Percentiles rank a stretch among this genome's conserved stretches.
phyloP scores from a whole-genome alignment of 768 basidiomycete genomes.

The Kwoniella europaea region DNA sequence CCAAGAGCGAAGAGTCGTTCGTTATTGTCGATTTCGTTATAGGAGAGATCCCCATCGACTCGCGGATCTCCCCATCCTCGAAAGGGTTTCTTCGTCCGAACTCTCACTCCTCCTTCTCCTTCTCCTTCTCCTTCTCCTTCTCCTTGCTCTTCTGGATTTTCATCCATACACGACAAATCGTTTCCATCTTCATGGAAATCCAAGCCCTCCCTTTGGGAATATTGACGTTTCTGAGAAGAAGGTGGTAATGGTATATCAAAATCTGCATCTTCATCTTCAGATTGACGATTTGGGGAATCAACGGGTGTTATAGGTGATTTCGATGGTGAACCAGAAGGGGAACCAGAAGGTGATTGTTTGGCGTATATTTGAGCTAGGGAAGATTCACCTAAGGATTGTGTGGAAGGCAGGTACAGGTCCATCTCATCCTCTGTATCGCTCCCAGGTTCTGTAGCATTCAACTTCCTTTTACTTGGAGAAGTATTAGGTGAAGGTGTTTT shows the following conservation, averaged over 20 bases:
- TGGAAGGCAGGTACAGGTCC: conserved; percentile 22
- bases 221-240: conserved; percentile 21
- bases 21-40: conserved; percentile 25
- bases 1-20: not conserved
- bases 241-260: conserved; percentile 18
- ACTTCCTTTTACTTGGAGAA: conserved; percentile 13
- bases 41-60: conserved; percentile 47
- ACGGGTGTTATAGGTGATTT: conserved; percentile 18
- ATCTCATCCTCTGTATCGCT: not conserved
- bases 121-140: not conserved
- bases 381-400: conserved; percentile 47
- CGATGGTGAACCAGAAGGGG: conserved; percentile 6
- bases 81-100: conserved; percentile 38
- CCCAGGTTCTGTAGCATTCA: not conserved
- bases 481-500: not conserved
- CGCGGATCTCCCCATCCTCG: conserved; percentile 46
- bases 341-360: conserved; percentile 9
- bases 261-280: conserved; percentile 3
- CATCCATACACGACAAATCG: too few relatives aligned
- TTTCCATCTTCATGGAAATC: too few relatives aligned
- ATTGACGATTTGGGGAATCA: not conserved
- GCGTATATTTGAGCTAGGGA: conserved; percentile 33
- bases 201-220: not conserved
- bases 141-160: too few relatives aligned
- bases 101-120: not conserved